phyloP scores from a whole-genome alignment of 2,329 filamentous ascomycete genomes.

The Ophiostoma himal-ulmi region DNA sequence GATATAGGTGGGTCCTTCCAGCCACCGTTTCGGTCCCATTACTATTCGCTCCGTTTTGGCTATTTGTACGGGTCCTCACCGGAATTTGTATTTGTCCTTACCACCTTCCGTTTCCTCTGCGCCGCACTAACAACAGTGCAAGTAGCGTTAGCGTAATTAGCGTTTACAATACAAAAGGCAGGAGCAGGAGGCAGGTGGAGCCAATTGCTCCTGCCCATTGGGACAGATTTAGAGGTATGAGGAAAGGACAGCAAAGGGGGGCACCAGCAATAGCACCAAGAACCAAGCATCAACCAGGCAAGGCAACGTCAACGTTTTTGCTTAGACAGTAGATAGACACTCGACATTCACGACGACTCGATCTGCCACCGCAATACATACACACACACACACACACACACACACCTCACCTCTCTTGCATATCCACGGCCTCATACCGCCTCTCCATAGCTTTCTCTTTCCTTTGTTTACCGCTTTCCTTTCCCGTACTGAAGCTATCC shows the following conservation, averaged over 20 bases:
- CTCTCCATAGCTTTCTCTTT: background rate
- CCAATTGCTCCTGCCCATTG: conserved; percentile 15
- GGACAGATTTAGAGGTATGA: conserved; percentile 19
- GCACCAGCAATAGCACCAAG: conserved; percentile 4
- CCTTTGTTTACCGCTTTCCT: background rate
- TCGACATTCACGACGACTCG: background rate
- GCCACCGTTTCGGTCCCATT: conserved; percentile 1
- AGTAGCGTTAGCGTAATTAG: background rate
- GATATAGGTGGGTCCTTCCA: background rate
- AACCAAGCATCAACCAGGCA: background rate
- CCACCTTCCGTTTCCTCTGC: background rate
- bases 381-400: background rate
- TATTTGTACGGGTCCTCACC: background rate
- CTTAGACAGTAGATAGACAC: conserved; percentile 1
- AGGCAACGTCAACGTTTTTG: conserved; percentile 6
- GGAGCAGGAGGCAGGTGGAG: background rate
- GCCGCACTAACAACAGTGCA: background rate
- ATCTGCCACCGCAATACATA: background rate
- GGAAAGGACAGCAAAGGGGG: conserved; percentile 14
- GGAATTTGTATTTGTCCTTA: conserved; percentile 25
- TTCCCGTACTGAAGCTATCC: background rate
- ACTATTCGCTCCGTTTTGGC: background rate
- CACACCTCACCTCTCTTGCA: background rate
- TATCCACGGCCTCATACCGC: background rate
- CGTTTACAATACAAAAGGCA: background rate